Evolutionary conservation across 331 rosid species (phyloP), one percentile per base, ranked within the genome.

Genomic region (Pyrus hybrid): DNA sequence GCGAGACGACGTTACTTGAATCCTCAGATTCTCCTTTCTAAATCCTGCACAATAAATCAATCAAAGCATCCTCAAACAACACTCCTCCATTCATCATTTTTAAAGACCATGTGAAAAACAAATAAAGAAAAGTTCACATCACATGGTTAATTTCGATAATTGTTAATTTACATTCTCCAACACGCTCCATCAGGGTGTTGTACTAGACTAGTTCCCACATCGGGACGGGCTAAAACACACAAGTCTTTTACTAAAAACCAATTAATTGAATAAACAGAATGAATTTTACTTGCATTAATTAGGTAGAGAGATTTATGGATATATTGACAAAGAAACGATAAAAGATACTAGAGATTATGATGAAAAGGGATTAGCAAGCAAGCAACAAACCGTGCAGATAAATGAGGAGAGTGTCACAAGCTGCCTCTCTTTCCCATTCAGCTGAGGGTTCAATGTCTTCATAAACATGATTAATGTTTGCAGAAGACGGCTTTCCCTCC

Each of bases 401-500:
- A 51, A 90, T 28, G 25, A 85, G 20, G 7, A 93, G 80, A 20
- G 87, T 86, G 62, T 82, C 84, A 22, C 29, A 54, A 30, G 28
- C 73, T 7, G 68, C 65, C 2, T 84, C 87, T 10, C 11, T 82
- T 66, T 37, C 70, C 95, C 94, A 87, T 33, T 90, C 86, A 51
- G 3, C 28, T 13, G 77, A 26, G 33, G 92, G 90, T 3, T 79
- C 81, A 77, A 83, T 63, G 0, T 83, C 86, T 32, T 86, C 88
- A 41, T 72, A 73, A 25, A 33, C 74, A 7, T 66, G 77, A 62
- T 28, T 57, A 68, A 10, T 5, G 16, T 43, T n/a, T 6, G 57
- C 79, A 18, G 58, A 61, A 57, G n/a, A 10, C 49, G 41, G 68
- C 51, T 18, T 72, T 49, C 45, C 33, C 2, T 37, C 79, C 70